A percentile compares a stretch with the other conserved stretches of the same genome.
phyloP scores from a whole-genome alignment of 2,329 filamentous ascomycete species.

The Cordyceps cicadae region DNA sequence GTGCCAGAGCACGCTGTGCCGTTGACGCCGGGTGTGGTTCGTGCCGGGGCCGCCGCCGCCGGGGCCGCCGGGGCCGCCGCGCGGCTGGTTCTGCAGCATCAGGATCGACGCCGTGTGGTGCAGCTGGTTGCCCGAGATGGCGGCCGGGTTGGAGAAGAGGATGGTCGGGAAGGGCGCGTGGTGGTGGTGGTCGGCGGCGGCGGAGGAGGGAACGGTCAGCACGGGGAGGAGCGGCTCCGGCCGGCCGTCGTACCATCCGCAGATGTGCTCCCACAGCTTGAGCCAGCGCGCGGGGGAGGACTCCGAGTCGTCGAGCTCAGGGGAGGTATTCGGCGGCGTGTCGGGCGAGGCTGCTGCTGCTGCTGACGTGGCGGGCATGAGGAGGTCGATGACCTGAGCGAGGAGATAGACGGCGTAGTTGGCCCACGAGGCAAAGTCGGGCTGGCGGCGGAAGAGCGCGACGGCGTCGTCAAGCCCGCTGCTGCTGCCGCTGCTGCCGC shows the following conservation, averaged over 20 bases:
- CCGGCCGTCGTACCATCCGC: conserved; percentile 31
- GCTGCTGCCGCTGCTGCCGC: conserved; percentile 22
- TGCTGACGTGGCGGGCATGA: conserved; percentile 23
- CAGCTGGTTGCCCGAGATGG: conserved; percentile 46
- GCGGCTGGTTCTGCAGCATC: conserved; percentile 39
- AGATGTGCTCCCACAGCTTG: conserved; percentile 30
- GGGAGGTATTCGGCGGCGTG: not conserved
- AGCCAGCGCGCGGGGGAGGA: conserved; percentile 26
- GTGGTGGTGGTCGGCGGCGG: too few species aligned
- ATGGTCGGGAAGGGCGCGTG: conserved; percentile 41
- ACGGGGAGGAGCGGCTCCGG: conserved; percentile 29
- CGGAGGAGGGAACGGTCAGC: conserved; percentile 26
- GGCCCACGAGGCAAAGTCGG: conserved; percentile 38
- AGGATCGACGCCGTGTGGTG: conserved; percentile 46
- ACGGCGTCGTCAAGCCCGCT: conserved; percentile 23
- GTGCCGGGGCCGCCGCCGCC: too few species aligned
- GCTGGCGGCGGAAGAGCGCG: conserved; percentile 25
- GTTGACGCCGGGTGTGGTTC: too few species aligned
- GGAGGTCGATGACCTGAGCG: conserved; percentile 34
- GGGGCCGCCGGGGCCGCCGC: conserved; percentile 32
- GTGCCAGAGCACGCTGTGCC: conserved; percentile 38
- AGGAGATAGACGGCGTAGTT: conserved; percentile 42
- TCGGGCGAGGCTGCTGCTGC: not conserved
- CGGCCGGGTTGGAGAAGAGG: conserved; percentile 41
- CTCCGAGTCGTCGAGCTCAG: conserved; percentile 16